Percentiles rank a stretch among this genome's conserved stretches.
These are phyloP conservation scores for Cytospora paraplurivora DNA, from an alignment of 2,329 filamentous ascomycete genomes.

Conservation along the genomic window DNA sequence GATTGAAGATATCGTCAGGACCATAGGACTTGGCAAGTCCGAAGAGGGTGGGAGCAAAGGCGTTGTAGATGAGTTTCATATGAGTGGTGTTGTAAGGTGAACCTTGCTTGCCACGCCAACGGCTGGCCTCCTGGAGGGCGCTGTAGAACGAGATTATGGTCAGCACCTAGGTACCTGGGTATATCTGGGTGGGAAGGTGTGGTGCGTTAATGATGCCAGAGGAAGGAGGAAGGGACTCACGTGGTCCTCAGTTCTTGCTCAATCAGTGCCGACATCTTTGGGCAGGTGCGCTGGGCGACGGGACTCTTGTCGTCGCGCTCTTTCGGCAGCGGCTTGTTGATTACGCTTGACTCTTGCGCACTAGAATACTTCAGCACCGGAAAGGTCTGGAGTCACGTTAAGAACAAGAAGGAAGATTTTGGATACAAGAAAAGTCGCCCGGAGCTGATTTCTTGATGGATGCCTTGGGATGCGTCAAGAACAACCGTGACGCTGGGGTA, in stretches of 20 bases:
- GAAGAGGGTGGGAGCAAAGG: not conserved
- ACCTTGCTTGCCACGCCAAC: not conserved
- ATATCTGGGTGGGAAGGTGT: not conserved
- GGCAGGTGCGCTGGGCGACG: not conserved
- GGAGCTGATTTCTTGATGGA: not conserved
- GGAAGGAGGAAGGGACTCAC: conserved; percentile 1
- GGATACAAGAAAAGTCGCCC: not conserved
- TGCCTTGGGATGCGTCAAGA: not conserved
- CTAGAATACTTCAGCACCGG: not conserved
- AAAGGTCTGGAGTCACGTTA: not conserved
- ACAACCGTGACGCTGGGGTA: not conserved
- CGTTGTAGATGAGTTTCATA: conserved; percentile 5
- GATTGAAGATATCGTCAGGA: not conserved
- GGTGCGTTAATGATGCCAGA: not conserved
- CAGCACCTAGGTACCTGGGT: not conserved
- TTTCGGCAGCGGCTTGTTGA: not conserved
- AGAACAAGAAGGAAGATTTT: too few relatives aligned
- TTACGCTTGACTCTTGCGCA: not conserved
- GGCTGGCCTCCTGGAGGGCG: not conserved
- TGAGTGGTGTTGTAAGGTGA: not conserved
- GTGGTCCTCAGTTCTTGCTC: not conserved
- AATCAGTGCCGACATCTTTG: not conserved
- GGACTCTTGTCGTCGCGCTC: not conserved
- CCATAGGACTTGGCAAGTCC: not conserved
- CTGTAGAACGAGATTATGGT: not conserved